Evolutionary conservation across 164 flowering plant genomes (phyloP), one percentile per base, ranked within the genome.

Genomic region (Tetracentron sinense): DNA sequence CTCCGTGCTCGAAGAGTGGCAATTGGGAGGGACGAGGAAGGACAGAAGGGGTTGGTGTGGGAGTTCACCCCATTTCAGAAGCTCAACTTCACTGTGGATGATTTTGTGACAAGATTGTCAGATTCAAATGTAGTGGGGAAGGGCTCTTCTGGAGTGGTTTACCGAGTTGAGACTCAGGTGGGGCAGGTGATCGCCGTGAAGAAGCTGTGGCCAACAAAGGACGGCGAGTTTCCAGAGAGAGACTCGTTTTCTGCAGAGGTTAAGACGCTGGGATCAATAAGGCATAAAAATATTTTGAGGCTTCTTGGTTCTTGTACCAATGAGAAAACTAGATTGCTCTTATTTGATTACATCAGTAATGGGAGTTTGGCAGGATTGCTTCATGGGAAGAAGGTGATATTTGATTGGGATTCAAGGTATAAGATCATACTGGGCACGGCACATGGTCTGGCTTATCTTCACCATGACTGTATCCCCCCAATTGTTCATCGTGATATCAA

Each of bases 401-500:
- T 82, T 69, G 84, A 83, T 26, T 85, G 90, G 90, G 83, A 85
- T 60, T 66, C 76, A 21, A 79, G 90, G 64, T 81, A 77, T 50
- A 75, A 82, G 56, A 80, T 83, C 49, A 57, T 82, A 35, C 64
- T 83, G 0, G 90, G 87, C 42, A 81, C 81, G 52, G 90, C 87
- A 16, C 82, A 81, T 19, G 87, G 87, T 7, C 62, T 85, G 38
- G 80, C 85, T 42, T 85, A 85, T 63, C 86, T 85, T 42, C 90
- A 85, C 75, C 87, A 85, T 63, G 87, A 85, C 60, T 85, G 90
- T 48, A 68, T 66, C 47, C 90, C 90, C 26, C 81, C 90, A 1
- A 83, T 85, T 2, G 58, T 83, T 58, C 87, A 85, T 62, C 80
- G 90, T 0, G 87, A 85, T 38, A 73, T 85, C 69, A 85, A 85